A percentile compares a stretch with the other conserved stretches of the same genome.
Conservation (phyloP, 306 rosid species). For the Dalbergia oliveri region DNA sequence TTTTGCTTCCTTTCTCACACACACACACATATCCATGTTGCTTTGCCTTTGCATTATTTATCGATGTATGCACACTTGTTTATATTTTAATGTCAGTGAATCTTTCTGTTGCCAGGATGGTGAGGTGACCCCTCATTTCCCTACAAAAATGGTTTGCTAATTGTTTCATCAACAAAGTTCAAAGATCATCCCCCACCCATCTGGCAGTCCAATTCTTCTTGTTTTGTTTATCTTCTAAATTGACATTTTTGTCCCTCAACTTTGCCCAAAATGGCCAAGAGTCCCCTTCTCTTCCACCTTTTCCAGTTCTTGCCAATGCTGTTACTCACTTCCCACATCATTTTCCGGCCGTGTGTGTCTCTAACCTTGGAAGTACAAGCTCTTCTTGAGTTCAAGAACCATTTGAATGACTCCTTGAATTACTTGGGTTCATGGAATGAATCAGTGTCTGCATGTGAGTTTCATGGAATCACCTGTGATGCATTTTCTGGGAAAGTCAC, state of each 20-base stretch:
- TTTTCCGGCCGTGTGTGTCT: slow-evolving; percentile 67
- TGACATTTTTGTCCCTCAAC: slow-evolving; percentile 55
- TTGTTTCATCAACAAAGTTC: slow-evolving; percentile 39
- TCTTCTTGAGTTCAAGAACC: slow-evolving; percentile 73
- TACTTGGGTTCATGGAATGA: slow-evolving; percentile 72
- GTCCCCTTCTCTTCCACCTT: slow-evolving; percentile 25
- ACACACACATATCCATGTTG: background rate
- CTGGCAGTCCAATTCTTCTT: slow-evolving; percentile 20
- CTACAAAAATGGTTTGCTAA: slow-evolving; percentile 50
- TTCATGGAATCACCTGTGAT: slow-evolving; percentile 74
- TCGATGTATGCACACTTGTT: slow-evolving; percentile 19
- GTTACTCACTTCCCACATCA: slow-evolving; percentile 37
- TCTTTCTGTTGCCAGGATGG: slow-evolving; percentile 55
- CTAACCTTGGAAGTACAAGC: slow-evolving; percentile 58
- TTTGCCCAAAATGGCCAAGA: slow-evolving; percentile 59
- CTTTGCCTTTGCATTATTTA: slow-evolving; percentile 28
- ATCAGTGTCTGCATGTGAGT: slow-evolving; percentile 66
- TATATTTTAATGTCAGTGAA: slow-evolving; percentile 35
- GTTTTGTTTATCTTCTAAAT: background rate
- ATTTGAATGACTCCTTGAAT: slow-evolving; percentile 72
- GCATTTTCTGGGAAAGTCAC: slow-evolving; percentile 57
- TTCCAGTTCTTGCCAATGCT: slow-evolving; percentile 41
- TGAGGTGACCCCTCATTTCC: slow-evolving; percentile 43
- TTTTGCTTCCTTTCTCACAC: background rate
- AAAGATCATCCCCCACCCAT: slow-evolving; percentile 29